A percentile compares a stretch with the other conserved stretches of the same genome.
These are phyloP conservation scores for Mallotus repandus DNA, from an alignment of 441 rosid species.

Conservation along the genomic window DNA sequence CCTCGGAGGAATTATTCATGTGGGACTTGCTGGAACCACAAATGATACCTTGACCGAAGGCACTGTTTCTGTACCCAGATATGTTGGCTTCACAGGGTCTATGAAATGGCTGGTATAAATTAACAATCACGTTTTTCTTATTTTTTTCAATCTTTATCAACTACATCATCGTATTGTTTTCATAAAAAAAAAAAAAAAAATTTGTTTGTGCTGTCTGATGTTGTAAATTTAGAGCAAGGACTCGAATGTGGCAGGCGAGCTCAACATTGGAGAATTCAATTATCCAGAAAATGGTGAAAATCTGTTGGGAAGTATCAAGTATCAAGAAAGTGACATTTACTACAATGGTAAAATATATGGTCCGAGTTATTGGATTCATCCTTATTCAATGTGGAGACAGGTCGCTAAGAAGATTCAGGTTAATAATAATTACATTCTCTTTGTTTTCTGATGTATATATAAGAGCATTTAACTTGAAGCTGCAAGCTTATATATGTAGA, in stretches of 20 bases:
- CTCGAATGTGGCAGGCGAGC: background rate
- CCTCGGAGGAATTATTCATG: background rate
- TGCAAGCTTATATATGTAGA: background rate
- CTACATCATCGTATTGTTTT: background rate
- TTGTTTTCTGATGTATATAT: too few species aligned
- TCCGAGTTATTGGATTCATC: too few species aligned
- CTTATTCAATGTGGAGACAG: too few species aligned
- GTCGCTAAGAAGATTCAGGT: too few species aligned
- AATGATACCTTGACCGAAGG: background rate
- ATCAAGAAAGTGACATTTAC: background rate
- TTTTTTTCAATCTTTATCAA: background rate
- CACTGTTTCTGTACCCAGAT: background rate
- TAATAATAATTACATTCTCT: too few species aligned
- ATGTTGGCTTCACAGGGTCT: conserved; percentile 10
- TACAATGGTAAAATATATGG: too few species aligned
- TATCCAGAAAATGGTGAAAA: conserved; percentile 15
- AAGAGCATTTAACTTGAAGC: too few species aligned
- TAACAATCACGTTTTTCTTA: background rate
- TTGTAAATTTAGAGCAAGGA: background rate
- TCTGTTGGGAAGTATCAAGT: background rate
- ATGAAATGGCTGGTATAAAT: conserved; percentile 16
- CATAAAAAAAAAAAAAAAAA: background rate
- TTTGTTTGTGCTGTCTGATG: background rate
- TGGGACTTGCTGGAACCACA: conserved; percentile 9
- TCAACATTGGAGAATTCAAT: conserved; percentile 11